These are phyloP conservation scores for Dillenia suffruticosa DNA, from an alignment of 164 flowering plant genomes.

Conservation along the genomic window DNA sequence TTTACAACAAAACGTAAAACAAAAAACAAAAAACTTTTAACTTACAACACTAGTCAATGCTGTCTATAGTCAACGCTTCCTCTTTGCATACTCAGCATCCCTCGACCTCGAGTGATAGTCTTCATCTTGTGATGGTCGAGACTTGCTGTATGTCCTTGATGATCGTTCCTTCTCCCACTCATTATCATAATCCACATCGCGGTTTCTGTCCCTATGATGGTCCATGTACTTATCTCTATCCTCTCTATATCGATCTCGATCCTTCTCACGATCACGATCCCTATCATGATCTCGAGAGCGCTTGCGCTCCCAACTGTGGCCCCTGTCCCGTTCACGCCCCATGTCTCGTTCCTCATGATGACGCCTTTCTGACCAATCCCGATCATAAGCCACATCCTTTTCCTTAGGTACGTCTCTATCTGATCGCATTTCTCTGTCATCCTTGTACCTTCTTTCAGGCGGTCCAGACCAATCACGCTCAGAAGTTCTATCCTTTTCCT, in stretches of 20 bases:
- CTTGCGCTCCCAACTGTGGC: conserved; percentile 51
- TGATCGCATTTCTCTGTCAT: conserved; percentile 59
- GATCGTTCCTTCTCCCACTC: conserved; percentile 76
- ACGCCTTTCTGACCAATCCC: conserved; percentile 65
- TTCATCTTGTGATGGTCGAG: conserved; percentile 61
- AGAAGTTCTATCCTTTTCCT: conserved; percentile 71
- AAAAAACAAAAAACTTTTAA: too few relatives aligned
- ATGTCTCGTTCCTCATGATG: conserved; percentile 55
- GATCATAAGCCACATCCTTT: conserved; percentile 51
- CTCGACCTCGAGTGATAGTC: conserved; percentile 65
- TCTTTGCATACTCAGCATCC: conserved; percentile 78
- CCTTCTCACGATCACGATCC: conserved; percentile 38
- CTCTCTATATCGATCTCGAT: conserved; percentile 53
- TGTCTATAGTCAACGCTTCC: conserved; percentile 29
- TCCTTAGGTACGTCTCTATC: conserved; percentile 65
- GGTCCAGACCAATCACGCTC: conserved; percentile 76
- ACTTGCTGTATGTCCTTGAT: conserved; percentile 68
- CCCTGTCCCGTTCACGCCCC: conserved; percentile 39
- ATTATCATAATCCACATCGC: conserved; percentile 58
- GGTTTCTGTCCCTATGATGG: conserved; percentile 58
- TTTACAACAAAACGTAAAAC: too few relatives aligned
- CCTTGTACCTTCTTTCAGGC: conserved; percentile 70
- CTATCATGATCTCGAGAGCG: conserved; percentile 38
- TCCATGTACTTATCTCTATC: conserved; percentile 62
- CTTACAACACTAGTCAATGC: too few relatives aligned